Conservation (phyloP, 805 yeast genomes). For the Pichia eremophila region DNA sequence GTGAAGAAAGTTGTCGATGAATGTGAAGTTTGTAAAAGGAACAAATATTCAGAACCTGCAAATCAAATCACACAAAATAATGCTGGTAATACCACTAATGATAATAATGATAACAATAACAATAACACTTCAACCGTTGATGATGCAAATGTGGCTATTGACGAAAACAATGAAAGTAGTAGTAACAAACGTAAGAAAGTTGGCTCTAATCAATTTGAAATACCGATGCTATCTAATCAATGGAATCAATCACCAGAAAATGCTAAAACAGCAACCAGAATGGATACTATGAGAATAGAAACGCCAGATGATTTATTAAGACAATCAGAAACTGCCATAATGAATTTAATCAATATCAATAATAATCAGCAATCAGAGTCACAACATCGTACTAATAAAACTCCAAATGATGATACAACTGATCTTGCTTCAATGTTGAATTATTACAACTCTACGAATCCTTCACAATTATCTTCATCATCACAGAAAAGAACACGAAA, state of each 20-base stretch:
- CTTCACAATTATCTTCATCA: not conserved
- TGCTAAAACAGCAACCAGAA: not conserved
- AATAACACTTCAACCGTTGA: no score
- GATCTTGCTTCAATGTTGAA: slow-evolving; percentile 6
- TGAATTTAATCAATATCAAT: not conserved
- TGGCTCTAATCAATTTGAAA: not conserved
- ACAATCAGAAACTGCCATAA: not conserved
- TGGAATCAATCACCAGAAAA: not conserved
- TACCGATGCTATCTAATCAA: slow-evolving; percentile 1
- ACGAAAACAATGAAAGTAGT: no score
- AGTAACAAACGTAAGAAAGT: not conserved
- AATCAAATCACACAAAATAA: not conserved
- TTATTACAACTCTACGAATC: not conserved
- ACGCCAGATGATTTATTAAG: not conserved
- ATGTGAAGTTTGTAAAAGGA: slow-evolving; percentile 58
- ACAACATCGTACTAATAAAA: not conserved
- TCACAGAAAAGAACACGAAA: not conserved
- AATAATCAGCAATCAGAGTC: not conserved
- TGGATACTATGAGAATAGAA: not conserved
- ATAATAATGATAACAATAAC: not conserved
- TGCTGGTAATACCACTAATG: not conserved
- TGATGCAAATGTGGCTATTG: no score
- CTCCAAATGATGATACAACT: not conserved
- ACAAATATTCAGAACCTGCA: slow-evolving; percentile 20
- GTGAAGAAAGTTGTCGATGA: slow-evolving; percentile 69